Percentiles rank a stretch among this genome's conserved stretches.
These are phyloP conservation scores for Arthrobotrys iridis DNA, from an alignment of 2,329 filamentous ascomycete genomes.

Conservation along the genomic window DNA sequence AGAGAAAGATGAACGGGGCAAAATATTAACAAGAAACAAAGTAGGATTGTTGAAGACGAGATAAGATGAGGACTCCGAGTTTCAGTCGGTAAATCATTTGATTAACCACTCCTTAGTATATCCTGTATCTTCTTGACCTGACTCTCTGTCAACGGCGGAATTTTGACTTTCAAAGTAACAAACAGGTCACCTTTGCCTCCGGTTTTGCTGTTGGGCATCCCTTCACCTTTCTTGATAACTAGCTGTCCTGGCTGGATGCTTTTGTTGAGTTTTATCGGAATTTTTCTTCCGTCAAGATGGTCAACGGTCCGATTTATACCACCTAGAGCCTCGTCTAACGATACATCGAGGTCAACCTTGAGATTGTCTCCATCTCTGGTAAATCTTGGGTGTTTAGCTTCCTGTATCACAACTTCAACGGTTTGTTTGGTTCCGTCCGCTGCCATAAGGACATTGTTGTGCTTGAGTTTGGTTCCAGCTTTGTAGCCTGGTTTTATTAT, in stretches of 20 bases:
- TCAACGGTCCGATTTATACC: slow-evolving; percentile 92
- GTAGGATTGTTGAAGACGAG: neutral
- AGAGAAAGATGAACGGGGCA: neutral
- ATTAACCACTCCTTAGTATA: slow-evolving; percentile 27
- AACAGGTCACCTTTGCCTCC: slow-evolving; percentile 44
- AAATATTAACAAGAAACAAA: slow-evolving; percentile 4
- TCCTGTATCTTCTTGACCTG: slow-evolving; percentile 47
- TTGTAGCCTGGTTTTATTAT: slow-evolving; percentile 95
- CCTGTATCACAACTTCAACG: slow-evolving; percentile 97
- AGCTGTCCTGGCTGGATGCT: slow-evolving; percentile 47
- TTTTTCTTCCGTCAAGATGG: slow-evolving; percentile 78
- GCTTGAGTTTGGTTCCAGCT: slow-evolving; percentile 95
- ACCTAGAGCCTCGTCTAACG: slow-evolving; percentile 91
- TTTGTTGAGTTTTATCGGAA: slow-evolving; percentile 43
- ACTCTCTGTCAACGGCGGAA: slow-evolving; percentile 40
- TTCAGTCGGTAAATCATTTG: no score
- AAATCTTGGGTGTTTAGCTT: slow-evolving; percentile 95
- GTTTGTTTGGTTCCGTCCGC: slow-evolving; percentile 92
- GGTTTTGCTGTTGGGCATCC: slow-evolving; percentile 53
- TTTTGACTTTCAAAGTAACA: slow-evolving; percentile 49
- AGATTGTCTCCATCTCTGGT: slow-evolving; percentile 95
- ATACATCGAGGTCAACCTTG: slow-evolving; percentile 93
- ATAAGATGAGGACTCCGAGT: neutral
- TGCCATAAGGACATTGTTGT: slow-evolving; percentile 95
- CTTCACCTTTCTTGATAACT: slow-evolving; percentile 48